A percentile compares a stretch with the other conserved stretches of the same genome.
These are phyloP conservation scores for Apiotrichum sp. DNA, from an alignment of 1,284 basidiomycete species.

Conservation along the genomic window DNA sequence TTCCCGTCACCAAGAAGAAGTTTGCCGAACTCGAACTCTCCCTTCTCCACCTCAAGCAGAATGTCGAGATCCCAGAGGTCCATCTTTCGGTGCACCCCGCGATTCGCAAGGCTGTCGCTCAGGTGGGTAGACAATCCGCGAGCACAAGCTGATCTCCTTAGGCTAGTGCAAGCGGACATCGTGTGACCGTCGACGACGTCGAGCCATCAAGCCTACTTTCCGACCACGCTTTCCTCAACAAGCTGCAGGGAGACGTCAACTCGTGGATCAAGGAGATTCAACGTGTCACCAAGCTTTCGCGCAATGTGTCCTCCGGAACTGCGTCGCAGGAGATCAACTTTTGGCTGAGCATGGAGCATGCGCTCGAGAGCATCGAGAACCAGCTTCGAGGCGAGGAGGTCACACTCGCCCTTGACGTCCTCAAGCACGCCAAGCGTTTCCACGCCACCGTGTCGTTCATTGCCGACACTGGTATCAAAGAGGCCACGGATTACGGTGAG, in stretches of 20 bases:
- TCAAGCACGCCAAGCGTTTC: constrained; percentile 94
- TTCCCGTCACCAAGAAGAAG: constrained; percentile 98
- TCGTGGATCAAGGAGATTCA: constrained; percentile 98
- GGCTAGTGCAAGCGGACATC: constrained; percentile 30
- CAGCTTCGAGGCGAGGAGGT: constrained; percentile 91
- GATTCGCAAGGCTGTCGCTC: constrained; percentile 80
- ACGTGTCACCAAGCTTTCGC: constrained; percentile 84
- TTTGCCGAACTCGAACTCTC: constrained; percentile 98
- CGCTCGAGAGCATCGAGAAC: constrained; percentile 84
- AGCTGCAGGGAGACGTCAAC: constrained; percentile 89
- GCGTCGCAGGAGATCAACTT: constrained; percentile 99
- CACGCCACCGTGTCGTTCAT: constrained; percentile 97
- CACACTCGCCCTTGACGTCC: constrained; percentile 87
- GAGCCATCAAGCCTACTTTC: constrained; percentile 53
- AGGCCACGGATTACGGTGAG: constrained; percentile 76
- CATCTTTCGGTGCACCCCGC: constrained; percentile 85
- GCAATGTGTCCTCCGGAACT: constrained; percentile 91
- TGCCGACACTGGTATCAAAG: constrained; percentile 92
- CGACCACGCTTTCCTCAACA: constrained; percentile 89
- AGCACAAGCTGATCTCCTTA: constrained; percentile 1
- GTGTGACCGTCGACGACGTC: constrained; percentile 45
- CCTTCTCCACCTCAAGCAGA: constrained; percentile 91
- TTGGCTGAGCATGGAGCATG: constrained; percentile 90
- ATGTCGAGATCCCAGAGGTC: constrained; percentile 97
- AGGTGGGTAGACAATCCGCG: constrained; percentile 45